Conservation (phyloP, 1,284 basidiomycete genomes). For the Malassezia vespertilionis region DNA sequence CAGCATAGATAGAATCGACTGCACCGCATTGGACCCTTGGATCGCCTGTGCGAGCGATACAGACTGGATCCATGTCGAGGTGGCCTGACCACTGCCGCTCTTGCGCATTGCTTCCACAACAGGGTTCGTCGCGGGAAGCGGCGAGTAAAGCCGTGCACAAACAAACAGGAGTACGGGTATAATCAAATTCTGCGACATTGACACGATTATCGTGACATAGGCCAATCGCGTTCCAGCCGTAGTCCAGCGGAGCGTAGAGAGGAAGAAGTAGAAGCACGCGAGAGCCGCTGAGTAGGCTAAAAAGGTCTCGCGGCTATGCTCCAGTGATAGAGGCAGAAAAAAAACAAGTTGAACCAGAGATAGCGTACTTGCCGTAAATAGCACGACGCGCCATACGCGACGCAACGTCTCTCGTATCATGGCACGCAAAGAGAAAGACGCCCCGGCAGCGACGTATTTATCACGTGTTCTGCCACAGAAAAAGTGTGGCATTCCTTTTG, state of each 20-base stretch:
- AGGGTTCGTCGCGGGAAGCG: conserved; percentile 18
- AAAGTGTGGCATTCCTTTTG: not conserved
- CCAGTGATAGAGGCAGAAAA: conserved; percentile 43
- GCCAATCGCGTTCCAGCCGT: conserved; percentile 25
- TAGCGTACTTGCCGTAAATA: conserved; percentile 2
- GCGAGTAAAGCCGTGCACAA: conserved; percentile 41
- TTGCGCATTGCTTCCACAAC: conserved; percentile 4
- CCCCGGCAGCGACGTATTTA: not conserved
- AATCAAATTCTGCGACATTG: conserved; percentile 39
- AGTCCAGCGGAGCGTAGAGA: conserved; percentile 33
- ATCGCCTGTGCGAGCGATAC: conserved; percentile 8
- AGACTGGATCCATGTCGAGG: conserved; percentile 11
- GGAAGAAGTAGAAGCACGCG: conserved; percentile 38
- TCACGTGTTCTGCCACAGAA: conserved; percentile 2
- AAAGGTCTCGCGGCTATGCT: conserved; percentile 44
- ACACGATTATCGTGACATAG: conserved; percentile 30
- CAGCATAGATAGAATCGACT: not conserved
- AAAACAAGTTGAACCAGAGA: conserved; percentile 40
- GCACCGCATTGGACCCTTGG: not conserved
- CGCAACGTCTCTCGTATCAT: conserved; percentile 4
- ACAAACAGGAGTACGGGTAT: conserved; percentile 38
- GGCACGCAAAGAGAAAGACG: not conserved
- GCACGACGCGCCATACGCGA: conserved; percentile 1
- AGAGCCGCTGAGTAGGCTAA: conserved; percentile 41
- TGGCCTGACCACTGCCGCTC: not conserved